A percentile compares a stretch with the other conserved stretches of the same genome.
phyloP scores from a whole-genome alignment of 2,329 filamentous ascomycete genomes.

The Blastomyces silverae region DNA sequence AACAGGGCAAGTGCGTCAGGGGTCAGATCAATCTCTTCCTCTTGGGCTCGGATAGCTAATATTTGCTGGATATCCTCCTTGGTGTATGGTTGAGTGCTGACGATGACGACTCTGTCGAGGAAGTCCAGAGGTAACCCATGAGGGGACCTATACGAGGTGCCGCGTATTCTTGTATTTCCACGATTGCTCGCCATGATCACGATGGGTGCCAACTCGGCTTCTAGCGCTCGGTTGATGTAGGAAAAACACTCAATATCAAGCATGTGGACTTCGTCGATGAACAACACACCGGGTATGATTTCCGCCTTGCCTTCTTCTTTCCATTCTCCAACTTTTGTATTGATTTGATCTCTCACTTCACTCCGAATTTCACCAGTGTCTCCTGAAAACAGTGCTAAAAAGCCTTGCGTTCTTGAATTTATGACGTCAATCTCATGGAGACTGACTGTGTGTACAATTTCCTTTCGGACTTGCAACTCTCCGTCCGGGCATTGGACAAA shows the following conservation, averaged over 20 bases:
- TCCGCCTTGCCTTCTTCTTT: constrained; percentile 98
- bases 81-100: constrained; percentile 81
- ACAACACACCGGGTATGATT: constrained; percentile 92
- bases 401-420: constrained; percentile 97
- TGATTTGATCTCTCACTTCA: constrained; percentile 97
- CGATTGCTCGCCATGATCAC: constrained; percentile 99
- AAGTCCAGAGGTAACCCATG: constrained; percentile 95
- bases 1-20: constrained; percentile 85
- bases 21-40: constrained; percentile 90
- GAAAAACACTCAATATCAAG: constrained; percentile 99
- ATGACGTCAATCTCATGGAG: constrained; percentile 99
- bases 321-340: constrained; percentile 98
- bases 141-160: constrained; percentile 86
- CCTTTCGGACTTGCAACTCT: constrained; percentile 92
- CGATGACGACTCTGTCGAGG: constrained; percentile 89
- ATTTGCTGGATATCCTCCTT: constrained; percentile 87
- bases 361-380: constrained; percentile 97
- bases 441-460: constrained; percentile 93
- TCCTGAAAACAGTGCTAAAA: constrained; percentile 92
- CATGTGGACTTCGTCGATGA: constrained; percentile 99
- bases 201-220: constrained; percentile 89
- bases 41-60: constrained; percentile 80
- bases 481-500: constrained; percentile 97
- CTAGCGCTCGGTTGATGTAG: constrained; percentile 93
- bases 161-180: constrained; percentile 82